phyloP scores from a whole-genome alignment of 1,284 basidiomycete species.

The Golubevia pallescens region DNA sequence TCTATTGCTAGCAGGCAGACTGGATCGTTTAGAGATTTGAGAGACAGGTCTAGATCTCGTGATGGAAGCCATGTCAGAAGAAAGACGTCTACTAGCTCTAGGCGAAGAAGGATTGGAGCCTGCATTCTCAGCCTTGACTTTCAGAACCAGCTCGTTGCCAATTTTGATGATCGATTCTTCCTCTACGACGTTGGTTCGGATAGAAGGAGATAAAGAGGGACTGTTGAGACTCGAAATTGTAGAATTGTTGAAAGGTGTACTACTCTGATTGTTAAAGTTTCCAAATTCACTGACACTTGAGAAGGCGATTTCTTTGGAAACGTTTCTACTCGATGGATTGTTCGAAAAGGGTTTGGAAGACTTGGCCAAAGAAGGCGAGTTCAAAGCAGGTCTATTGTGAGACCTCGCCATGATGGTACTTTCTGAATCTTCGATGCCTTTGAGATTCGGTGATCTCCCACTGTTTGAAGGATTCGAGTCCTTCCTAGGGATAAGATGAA shows the following conservation, averaged over 20 bases:
- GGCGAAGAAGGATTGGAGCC: conserved; percentile 33
- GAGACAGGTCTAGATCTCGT: conserved; percentile 32
- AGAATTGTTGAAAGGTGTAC: no score
- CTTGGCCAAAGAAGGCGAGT: conserved; percentile 28
- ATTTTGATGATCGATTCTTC: conserved; percentile 20
- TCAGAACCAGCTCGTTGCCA: conserved; percentile 40
- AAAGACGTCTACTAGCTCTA: conserved; percentile 46
- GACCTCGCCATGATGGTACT: conserved; percentile 27
- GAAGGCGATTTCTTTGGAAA: conserved; percentile 22
- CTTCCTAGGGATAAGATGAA: conserved; percentile 34
- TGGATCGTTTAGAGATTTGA: conserved; percentile 47
- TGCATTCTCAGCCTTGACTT: conserved; percentile 23
- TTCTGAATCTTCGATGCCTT: conserved; percentile 17
- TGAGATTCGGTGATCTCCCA: no score
- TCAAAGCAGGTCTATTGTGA: conserved; percentile 18
- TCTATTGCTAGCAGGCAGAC: conserved; percentile 49
- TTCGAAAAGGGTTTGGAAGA: conserved; percentile 26
- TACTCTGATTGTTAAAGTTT: not conserved
- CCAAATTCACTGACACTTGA: conserved; percentile 33
- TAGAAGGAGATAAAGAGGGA: not conserved
- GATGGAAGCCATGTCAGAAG: conserved; percentile 36
- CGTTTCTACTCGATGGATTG: conserved; percentile 12
- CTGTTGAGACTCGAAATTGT: not conserved
- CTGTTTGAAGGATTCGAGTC: conserved; percentile 9
- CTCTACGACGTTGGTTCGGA: not conserved